Percentiles rank a stretch among this genome's conserved stretches.
phyloP scores from a whole-genome alignment of 257 asterid species.

The Solanum medicagineum region DNA sequence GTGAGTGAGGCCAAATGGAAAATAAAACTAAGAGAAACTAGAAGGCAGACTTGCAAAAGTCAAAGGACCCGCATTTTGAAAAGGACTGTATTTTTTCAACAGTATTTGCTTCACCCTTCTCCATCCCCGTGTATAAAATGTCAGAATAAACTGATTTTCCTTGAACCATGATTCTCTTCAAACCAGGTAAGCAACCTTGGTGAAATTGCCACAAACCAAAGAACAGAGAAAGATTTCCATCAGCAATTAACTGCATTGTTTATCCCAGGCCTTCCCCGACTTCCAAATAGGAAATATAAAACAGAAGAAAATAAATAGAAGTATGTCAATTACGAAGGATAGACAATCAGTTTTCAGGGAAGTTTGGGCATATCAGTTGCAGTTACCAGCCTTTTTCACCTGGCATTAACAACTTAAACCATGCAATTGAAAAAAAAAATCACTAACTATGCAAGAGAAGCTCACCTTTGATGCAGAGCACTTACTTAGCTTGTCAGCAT shows the following conservation, averaged over 20 bases:
- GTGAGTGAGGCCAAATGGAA: background rate
- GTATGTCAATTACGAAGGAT: background rate
- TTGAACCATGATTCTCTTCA: background rate
- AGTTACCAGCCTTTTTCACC: background rate
- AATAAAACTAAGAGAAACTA: background rate
- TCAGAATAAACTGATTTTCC: background rate
- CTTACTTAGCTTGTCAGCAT: slow-evolving; percentile 71
- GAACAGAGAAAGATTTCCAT: background rate
- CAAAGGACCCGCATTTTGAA: background rate
- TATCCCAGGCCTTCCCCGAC: background rate
- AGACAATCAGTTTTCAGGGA: background rate
- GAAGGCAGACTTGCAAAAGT: background rate
- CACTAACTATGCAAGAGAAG: background rate
- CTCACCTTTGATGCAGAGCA: slow-evolving; percentile 68
- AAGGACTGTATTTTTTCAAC: background rate
- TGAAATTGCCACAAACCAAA: background rate
- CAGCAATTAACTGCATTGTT: background rate
- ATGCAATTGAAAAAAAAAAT: background rate
- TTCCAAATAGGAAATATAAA: background rate
- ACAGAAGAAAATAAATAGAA: background rate
- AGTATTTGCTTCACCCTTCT: background rate
- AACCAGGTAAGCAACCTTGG: background rate
- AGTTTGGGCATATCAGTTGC: background rate
- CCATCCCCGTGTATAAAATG: background rate
- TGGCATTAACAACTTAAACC: background rate